These are phyloP conservation scores for Gnomoniopsis sp. DNA, from an alignment of 2,329 filamentous ascomycete species.

Conservation along the genomic window DNA sequence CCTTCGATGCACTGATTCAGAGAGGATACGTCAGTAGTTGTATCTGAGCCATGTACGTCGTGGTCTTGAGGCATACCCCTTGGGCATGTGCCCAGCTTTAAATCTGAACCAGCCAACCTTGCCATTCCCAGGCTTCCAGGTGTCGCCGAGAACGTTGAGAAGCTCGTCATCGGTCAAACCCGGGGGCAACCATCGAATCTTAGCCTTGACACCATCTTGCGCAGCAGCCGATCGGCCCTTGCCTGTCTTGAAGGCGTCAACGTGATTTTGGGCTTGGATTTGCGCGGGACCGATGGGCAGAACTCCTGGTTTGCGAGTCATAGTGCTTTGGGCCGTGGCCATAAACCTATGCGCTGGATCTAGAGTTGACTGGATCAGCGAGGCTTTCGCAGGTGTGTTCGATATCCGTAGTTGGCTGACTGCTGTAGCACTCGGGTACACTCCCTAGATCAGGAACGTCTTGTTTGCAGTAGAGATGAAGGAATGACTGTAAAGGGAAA, in stretches of 20 bases:
- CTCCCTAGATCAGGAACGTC: neutral
- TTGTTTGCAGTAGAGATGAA: neutral
- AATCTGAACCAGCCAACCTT: conserved; percentile 83
- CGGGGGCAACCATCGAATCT: conserved; percentile 81
- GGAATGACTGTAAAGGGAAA: neutral
- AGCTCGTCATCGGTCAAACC: conserved; percentile 81
- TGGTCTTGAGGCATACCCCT: conserved; percentile 60
- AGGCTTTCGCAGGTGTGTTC: neutral
- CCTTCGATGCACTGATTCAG: conserved; percentile 68
- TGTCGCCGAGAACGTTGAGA: conserved; percentile 64
- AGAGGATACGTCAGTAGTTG: neutral
- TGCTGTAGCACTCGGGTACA: neutral
- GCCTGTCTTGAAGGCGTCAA: conserved; percentile 34
- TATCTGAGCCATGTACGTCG: neutral
- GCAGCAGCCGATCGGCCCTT: conserved; percentile 40
- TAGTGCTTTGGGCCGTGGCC: conserved; percentile 25
- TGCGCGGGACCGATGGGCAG: conserved; percentile 46
- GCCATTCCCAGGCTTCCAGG: conserved; percentile 78
- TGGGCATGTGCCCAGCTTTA: conserved; percentile 66
- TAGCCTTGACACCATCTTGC: conserved; percentile 67
- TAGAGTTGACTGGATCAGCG: neutral
- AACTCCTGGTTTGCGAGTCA: conserved; percentile 43
- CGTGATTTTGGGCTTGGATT: conserved; percentile 27
- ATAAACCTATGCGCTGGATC: conserved; percentile 13
- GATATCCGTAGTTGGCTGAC: neutral